Evolutionary conservation across 805 yeast species (phyloP).

Genomic region (Starmera caribaea): DNA sequence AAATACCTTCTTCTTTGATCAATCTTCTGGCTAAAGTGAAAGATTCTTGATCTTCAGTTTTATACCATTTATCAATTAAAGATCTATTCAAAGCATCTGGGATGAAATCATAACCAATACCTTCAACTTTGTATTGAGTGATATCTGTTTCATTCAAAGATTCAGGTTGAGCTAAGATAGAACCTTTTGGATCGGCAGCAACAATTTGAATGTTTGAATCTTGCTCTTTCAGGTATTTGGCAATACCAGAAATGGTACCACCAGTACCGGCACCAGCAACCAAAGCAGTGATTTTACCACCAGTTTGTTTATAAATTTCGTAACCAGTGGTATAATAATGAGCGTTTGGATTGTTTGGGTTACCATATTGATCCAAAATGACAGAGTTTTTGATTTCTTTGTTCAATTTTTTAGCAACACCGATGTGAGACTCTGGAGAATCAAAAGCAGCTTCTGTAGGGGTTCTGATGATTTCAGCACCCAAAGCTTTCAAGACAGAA

Average conservation of each 20-base stretch:
- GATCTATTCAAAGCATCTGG: conserved; percentile 70
- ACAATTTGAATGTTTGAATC: conserved; percentile 50
- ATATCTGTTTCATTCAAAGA: conserved; percentile 45
- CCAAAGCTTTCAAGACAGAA: conserved; percentile 77
- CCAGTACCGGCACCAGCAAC: conserved; percentile 95
- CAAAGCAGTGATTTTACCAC: conserved; percentile 59
- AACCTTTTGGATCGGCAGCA: conserved; percentile 85
- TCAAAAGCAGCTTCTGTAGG: conserved; percentile 94
- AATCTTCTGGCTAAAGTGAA: conserved; percentile 75
- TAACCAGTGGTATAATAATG: conserved; percentile 79
- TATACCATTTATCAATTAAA: conserved; percentile 69
- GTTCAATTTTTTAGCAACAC: conserved; percentile 74
- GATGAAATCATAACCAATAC: conserved; percentile 83
- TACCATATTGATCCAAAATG: conserved; percentile 75
- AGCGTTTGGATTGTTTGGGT: conserved; percentile 72
- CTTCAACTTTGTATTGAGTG: conserved; percentile 71
- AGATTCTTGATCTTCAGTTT: conserved; percentile 76
- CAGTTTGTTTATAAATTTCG: conserved; percentile 77
- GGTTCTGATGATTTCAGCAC: conserved; percentile 85
- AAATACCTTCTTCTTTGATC: conserved; percentile 75
- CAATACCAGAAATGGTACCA: conserved; percentile 82
- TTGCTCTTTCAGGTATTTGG: conserved; percentile 65
- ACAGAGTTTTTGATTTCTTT: conserved; percentile 79
- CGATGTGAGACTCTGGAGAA: conserved; percentile 84
- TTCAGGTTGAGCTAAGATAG: conserved; percentile 76